Percentiles rank a stretch among this genome's conserved stretches.
Conservation (phyloP, 2,329 filamentous ascomycete genomes). For the Claviceps cyperi region DNA sequence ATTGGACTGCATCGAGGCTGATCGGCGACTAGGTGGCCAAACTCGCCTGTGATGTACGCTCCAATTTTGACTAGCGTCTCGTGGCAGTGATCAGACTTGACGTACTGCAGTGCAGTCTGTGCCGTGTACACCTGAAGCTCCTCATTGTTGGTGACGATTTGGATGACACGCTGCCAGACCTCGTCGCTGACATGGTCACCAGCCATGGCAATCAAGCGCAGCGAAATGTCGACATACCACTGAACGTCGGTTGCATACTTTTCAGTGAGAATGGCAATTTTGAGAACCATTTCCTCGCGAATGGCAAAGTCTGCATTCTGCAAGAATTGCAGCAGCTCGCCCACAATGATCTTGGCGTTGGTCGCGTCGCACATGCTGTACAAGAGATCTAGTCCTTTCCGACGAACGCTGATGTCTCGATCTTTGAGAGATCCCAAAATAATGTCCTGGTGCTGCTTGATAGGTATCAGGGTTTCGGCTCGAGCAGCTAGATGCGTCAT, state of each 20-base stretch:
- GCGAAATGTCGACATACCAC: conserved; percentile 97
- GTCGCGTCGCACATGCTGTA: conserved; percentile 99
- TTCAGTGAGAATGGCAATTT: conserved; percentile 95
- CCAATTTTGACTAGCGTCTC: conserved; percentile 97
- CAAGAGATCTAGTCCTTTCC: conserved; percentile 86
- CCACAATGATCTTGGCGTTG: conserved; percentile 89
- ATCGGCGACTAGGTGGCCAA: conserved; percentile 91
- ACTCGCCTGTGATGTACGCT: conserved; percentile 89
- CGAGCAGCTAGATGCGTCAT: conserved; percentile 96
- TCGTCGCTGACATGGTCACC: conserved; percentile 98
- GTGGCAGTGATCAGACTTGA: conserved; percentile 87
- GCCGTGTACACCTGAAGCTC: conserved; percentile 94
- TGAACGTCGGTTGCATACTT: conserved; percentile 97
- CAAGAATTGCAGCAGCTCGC: conserved; percentile 83
- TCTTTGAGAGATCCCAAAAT: conserved; percentile 91
- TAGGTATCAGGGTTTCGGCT: conserved; percentile 86
- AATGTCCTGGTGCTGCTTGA: conserved; percentile 94
- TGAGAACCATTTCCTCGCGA: conserved; percentile 96
- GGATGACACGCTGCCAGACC: conserved; percentile 96
- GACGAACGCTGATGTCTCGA: conserved; percentile 88
- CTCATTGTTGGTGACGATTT: conserved; percentile 98
- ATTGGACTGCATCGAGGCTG: conserved; percentile 87
- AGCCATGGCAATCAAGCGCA: conserved; percentile 87
- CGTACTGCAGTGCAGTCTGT: conserved; percentile 80
- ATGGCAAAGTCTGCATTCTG: conserved; percentile 97